Conservation (phyloP, 2,329 filamentous ascomycete genomes). For the Pseudocercospora cruenta region DNA sequence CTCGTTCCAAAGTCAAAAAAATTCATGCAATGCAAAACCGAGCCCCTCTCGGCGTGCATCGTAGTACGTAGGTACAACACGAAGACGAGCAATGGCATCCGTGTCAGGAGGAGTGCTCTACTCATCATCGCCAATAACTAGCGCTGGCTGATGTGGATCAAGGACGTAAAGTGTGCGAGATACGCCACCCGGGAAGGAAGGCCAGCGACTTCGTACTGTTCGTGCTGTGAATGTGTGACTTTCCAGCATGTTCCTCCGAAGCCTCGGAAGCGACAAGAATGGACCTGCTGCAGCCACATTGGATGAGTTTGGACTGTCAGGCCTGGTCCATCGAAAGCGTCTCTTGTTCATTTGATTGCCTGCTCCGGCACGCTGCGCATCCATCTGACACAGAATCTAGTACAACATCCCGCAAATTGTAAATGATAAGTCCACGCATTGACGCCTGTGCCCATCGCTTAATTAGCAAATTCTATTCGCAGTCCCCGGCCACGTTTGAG, state of each 20-base stretch:
- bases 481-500: conserved; percentile 9
- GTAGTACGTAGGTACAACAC: conserved; percentile 9
- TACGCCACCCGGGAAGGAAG: conserved; percentile 20
- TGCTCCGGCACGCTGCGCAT: conserved; percentile 27
- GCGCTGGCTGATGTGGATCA: conserved; percentile 2
- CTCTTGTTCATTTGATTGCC: conserved; percentile 20
- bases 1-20: conserved; percentile 15
- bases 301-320: conserved; percentile 16
- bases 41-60: conserved; percentile 17
- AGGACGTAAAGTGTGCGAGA: conserved; percentile 18
- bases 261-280: conserved; percentile 25
- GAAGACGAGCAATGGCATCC: conserved; percentile 2
- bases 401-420: conserved; percentile 24
- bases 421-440: conserved; percentile 10
- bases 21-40: conserved; percentile 22
- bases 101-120: conserved; percentile 2
- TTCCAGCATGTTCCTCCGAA: conserved; percentile 26
- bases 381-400: conserved; percentile 28
- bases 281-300: conserved; percentile 20
- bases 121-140: background rate
- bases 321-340: conserved; percentile 17
- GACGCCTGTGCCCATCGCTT: conserved; percentile 9
- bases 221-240: conserved; percentile 14
- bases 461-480: conserved; percentile 1
- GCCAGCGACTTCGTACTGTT: conserved; percentile 20